phyloP scores from a whole-genome alignment of 192 early-diverging fungal species.

The Chytriomyces hyalinus region DNA sequence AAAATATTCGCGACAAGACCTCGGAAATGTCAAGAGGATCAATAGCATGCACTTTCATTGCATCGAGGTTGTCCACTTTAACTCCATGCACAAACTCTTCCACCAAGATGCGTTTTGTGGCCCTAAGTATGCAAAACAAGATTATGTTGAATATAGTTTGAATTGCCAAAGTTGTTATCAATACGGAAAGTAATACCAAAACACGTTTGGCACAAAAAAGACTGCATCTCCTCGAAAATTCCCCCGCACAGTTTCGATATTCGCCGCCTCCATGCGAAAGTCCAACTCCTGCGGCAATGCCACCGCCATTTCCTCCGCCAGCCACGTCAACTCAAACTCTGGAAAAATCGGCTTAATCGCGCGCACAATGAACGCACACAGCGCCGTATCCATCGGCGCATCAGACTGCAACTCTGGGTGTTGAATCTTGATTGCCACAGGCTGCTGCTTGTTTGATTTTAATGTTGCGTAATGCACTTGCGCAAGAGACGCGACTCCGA shows the following conservation, averaged over 20 bases:
- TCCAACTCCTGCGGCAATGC: conserved; percentile 87
- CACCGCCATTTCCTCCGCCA: conserved; percentile 83
- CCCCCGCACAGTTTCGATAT: conserved; percentile 68
- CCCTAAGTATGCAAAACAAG: too few relatives aligned
- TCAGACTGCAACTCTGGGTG: conserved; percentile 82
- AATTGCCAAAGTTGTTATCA: conserved; percentile 62
- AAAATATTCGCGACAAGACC: conserved; percentile 76
- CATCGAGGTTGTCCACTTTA: conserved; percentile 80
- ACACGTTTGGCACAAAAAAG: conserved; percentile 78
- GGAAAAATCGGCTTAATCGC: conserved; percentile 77
- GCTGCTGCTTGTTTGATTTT: conserved; percentile 55
- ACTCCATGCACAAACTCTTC: conserved; percentile 53
- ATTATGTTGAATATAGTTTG: background rate
- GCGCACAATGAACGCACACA: conserved; percentile 33
- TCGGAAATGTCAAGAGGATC: conserved; percentile 74
- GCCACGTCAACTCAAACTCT: conserved; percentile 92
- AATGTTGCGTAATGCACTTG: conserved; percentile 88
- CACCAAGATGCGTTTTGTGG: conserved; percentile 11
- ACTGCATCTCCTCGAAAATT: conserved; percentile 37
- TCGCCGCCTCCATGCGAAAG: conserved; percentile 79
- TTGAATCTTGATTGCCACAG: conserved; percentile 94
- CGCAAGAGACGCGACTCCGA: conserved; percentile 91
- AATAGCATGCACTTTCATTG: conserved; percentile 73
- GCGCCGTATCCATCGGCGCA: conserved; percentile 67
- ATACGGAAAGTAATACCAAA: conserved; percentile 60